A percentile compares a stretch with the other conserved stretches of the same genome.
These are phyloP conservation scores for Magnolia changhungtana DNA, from an alignment of 164 flowering plant species.

Conservation along the genomic window DNA sequence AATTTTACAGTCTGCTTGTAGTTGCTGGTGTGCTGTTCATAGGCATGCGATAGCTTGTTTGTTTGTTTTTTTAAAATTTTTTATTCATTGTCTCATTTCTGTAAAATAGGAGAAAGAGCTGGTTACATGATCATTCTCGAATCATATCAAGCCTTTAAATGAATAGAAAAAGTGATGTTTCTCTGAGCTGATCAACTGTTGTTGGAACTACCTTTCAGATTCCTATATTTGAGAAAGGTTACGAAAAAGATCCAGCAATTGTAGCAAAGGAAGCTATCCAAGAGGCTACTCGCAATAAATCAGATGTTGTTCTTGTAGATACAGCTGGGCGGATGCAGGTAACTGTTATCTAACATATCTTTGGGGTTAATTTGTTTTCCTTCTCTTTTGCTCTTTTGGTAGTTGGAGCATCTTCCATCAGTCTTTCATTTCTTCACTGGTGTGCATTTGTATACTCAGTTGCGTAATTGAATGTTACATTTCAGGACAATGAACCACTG, in stretches of 20 bases:
- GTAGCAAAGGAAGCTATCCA: constrained; percentile 98
- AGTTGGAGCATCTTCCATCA: not conserved
- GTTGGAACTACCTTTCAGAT: constrained; percentile 38
- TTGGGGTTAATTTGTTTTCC: not conserved
- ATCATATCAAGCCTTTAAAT: not conserved
- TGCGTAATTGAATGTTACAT: not conserved
- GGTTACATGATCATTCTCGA: not conserved
- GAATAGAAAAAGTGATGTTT: not conserved
- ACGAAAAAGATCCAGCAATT: constrained; percentile 95
- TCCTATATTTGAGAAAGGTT: constrained; percentile 95
- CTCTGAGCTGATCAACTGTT: constrained; percentile 7
- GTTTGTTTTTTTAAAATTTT: too few relatives aligned
- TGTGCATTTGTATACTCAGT: not conserved
- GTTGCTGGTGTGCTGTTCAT: not conserved
- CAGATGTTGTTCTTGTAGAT: constrained; percentile 97
- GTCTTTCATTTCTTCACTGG: not conserved
- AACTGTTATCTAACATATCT: constrained; percentile 6
- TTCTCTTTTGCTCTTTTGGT: not conserved
- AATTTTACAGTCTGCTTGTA: not conserved
- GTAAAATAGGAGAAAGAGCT: not conserved
- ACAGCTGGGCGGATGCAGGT: constrained; percentile 99
- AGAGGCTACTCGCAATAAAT: constrained; percentile 79
- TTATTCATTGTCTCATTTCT: too few relatives aligned
- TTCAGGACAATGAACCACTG: constrained; percentile 92
- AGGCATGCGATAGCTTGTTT: not conserved